Evolutionary conservation across 208 protist species (phyloP).

Genomic region (Vickermania ingenoplastis): DNA sequence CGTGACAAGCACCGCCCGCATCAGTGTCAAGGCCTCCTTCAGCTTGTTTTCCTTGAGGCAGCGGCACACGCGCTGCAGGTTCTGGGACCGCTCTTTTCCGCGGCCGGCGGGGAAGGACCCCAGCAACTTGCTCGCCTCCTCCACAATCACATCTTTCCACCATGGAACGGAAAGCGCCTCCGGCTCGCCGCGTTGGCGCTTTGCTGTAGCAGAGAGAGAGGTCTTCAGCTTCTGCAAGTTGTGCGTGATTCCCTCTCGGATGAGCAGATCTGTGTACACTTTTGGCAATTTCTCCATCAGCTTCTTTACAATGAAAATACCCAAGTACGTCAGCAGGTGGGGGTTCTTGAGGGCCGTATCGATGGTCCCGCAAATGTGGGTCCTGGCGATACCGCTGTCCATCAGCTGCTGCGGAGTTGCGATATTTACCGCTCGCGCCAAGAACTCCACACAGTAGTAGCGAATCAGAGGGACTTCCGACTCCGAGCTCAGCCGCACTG

Average conservation of each 20-base stretch:
- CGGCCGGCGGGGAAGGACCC: conserved; percentile 16
- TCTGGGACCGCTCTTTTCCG: conserved; percentile 23
- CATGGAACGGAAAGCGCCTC: conserved; percentile 1
- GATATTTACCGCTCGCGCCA: conserved; percentile 52
- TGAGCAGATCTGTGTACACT: conserved; percentile 55
- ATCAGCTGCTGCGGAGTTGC: conserved; percentile 34
- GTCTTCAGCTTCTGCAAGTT: conserved; percentile 28
- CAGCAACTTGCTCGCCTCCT: conserved; percentile 29
- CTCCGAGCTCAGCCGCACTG: conserved; percentile 45
- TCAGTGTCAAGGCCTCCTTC: conserved; percentile 18
- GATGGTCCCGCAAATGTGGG: conserved; percentile 38
- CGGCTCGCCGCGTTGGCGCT: background rate
- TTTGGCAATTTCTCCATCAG: conserved; percentile 62
- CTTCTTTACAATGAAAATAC: conserved; percentile 33
- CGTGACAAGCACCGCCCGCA: conserved; percentile 28
- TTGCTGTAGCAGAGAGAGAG: background rate
- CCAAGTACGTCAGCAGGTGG: conserved; percentile 37
- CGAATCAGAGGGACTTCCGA: conserved; percentile 45
- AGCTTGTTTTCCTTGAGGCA: conserved; percentile 34
- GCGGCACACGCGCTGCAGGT: conserved; percentile 25
- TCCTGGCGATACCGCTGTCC: conserved; percentile 3
- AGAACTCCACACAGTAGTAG: conserved; percentile 29
- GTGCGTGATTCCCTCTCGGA: conserved; percentile 75
- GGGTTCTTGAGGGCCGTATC: conserved; percentile 35
- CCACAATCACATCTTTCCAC: conserved; percentile 32